Conservation (phyloP, 2,329 filamentous ascomycete genomes). For the Corniculantispora saksenae region DNA sequence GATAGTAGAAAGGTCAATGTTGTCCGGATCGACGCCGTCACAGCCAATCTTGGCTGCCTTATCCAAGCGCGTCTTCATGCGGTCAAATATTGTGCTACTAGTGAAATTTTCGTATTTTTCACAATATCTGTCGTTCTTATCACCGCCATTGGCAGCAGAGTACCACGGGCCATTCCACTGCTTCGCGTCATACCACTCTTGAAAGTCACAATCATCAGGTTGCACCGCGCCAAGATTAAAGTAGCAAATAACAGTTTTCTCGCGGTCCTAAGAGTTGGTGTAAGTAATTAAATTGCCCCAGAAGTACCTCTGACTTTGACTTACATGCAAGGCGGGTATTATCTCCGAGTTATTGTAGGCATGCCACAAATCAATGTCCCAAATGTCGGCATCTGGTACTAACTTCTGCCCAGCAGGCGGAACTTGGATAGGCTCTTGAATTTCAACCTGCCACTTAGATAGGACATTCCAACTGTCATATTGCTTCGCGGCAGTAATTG, state of each 20-base stretch:
- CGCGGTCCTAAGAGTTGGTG: neutral
- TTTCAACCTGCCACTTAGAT: conserved; percentile 4
- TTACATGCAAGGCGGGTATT: conserved; percentile 12
- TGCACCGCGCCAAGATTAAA: conserved; percentile 36
- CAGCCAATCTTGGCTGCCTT: conserved; percentile 32
- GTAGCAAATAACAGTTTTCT: conserved; percentile 35
- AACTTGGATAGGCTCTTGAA: neutral
- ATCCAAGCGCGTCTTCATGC: conserved; percentile 34
- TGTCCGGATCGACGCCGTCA: conserved; percentile 38
- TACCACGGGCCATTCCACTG: conserved; percentile 26
- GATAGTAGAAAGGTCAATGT: conserved; percentile 31
- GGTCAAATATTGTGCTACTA: conserved; percentile 26
- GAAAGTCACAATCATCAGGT: conserved; percentile 10
- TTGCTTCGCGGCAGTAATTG: too few relatives aligned
- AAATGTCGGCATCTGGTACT: conserved; percentile 8
- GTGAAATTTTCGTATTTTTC: conserved; percentile 35
- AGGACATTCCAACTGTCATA: too few relatives aligned
- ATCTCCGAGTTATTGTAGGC: neutral
- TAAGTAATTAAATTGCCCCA: neutral
- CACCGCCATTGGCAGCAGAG: conserved; percentile 22
- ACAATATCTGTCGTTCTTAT: neutral
- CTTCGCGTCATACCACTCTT: neutral
- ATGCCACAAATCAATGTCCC: conserved; percentile 17
- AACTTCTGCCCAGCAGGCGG: neutral
- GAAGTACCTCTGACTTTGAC: neutral